Base-by-base conservation (phyloP, 1,139 yeast genomes). In the Hyphopichia pseudoburtonii region DNA sequence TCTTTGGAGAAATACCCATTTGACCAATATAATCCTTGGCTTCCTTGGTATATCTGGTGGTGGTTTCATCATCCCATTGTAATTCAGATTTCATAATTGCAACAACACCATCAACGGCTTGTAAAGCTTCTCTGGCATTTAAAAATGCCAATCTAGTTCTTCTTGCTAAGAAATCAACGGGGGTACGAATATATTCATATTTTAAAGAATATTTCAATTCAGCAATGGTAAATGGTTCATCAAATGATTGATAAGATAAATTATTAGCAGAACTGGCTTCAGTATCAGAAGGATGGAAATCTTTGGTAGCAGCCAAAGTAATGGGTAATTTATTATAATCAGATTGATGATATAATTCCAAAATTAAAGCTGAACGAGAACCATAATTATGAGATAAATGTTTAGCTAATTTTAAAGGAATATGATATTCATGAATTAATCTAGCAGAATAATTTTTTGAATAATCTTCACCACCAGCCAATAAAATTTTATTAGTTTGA, bases 81-180 rank as follows among this genome's bases (percentile, higher is more conserved):
- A 86, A 73, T 60, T 86, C 94, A 38, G 77, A 68, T 50, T 81
- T 87, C 95, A 90, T 86, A 45, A 88, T 75, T 51, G 85, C 86
- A 39, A 87, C 89, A 32, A 90, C 95, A 43, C 85, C 85, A 44
- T 89, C 95, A 38, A 90, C 82, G 10, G 95, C 87, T 42, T 68
- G 73, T 47, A 82, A 67, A 21, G 97, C 96, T 50, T 86, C 92
- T 60, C 81, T 80, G 33, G 95, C 88, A 65, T 90, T 90, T 58
- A 90, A 73, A 70, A 89, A 90, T 2, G 96, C 96, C 59, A 88
- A 80, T 65, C 97, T 82, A 39, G 95, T 84, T 73, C 97, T 84
- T 71, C 97, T 84, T 40, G 95, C 89, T 47, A 90, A 73, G 73
- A 90, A 89, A 63, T 90, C 97, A 41, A 84, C 66, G 35, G 96